Evolutionary conservation across 345 rosid genomes (phyloP).

Genomic region (Acer campestre): DNA sequence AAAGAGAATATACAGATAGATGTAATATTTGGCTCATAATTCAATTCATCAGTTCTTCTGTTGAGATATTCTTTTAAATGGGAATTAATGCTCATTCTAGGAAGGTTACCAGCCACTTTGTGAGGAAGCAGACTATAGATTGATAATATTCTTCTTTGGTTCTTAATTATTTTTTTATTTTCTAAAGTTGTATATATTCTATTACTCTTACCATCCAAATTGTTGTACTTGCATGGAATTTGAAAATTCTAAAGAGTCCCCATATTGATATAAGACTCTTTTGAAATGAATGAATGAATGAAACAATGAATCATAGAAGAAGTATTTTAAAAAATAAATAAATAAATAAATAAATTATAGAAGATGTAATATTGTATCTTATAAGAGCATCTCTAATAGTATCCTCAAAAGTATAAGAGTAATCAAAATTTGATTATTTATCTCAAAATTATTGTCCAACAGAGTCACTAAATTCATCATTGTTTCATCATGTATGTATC

Average conservation of each 20-base stretch:
- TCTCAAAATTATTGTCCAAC: no score
- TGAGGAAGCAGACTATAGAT: slow-evolving; percentile 2
- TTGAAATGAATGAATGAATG: not conserved
- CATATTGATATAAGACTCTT: not conserved
- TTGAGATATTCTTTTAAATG: not conserved
- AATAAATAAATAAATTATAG: no score
- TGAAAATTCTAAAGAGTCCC: slow-evolving; percentile 4
- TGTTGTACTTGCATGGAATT: not conserved
- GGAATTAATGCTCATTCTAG: slow-evolving; percentile 7
- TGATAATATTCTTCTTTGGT: not conserved
- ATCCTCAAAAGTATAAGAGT: no score
- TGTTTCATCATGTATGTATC: no score
- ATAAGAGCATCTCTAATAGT: no score
- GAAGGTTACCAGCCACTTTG: slow-evolving; percentile 1
- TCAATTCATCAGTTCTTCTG: slow-evolving; percentile 8
- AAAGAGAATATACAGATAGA: not conserved
- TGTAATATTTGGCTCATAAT: not conserved
- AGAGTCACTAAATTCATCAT: no score
- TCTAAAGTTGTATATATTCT: not conserved
- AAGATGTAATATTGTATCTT: not conserved
- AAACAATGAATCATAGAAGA: not conserved
- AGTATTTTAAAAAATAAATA: not conserved
- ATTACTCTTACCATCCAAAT: slow-evolving; percentile 4
- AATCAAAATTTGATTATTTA: no score
- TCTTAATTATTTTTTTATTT: not conserved